These are phyloP conservation scores for Begonia loranthoides DNA, from an alignment of 306 rosid genomes.

Conservation along the genomic window DNA sequence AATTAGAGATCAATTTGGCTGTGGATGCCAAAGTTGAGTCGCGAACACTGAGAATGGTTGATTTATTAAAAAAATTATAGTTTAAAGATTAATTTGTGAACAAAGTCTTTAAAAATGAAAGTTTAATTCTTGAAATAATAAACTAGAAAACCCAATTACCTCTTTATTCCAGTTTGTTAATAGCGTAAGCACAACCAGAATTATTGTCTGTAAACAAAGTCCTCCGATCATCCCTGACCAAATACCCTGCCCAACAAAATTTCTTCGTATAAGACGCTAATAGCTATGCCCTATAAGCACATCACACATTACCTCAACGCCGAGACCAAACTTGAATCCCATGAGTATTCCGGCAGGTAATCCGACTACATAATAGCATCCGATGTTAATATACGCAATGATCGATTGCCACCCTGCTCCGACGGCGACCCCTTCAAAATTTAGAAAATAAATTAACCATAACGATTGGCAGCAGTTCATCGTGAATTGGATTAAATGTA, in stretches of 20 bases:
- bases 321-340: constrained; percentile 44
- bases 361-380: constrained; percentile 60
- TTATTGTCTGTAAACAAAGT: constrained; percentile 45
- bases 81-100: not conserved
- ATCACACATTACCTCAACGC: constrained; percentile 31
- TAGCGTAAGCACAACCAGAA: constrained; percentile 39
- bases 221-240: constrained; percentile 84
- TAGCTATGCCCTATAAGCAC: not conserved
- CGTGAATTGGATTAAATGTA: not conserved
- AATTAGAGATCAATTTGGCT: too few relatives aligned
- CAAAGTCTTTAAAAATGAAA: not conserved
- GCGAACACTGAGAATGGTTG: too few relatives aligned
- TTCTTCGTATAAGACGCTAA: not conserved
- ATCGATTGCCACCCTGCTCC: constrained; percentile 90
- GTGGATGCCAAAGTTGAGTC: too few relatives aligned
- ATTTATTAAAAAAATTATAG: too few relatives aligned
- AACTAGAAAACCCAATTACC: constrained; percentile 17
- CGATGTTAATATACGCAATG: constrained; percentile 71
- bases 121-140: not conserved
- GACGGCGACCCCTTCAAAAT: constrained; percentile 64
- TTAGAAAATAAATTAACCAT: not conserved
- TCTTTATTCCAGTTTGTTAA: constrained; percentile 58
- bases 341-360: constrained; percentile 65
- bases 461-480: not conserved
- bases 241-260: constrained; percentile 33